Percentiles rank a stretch among this genome's conserved stretches.
Evolutionary conservation across 108 stramenopile species (phyloP).

Genomic region (Cyclotella atomus): DNA sequence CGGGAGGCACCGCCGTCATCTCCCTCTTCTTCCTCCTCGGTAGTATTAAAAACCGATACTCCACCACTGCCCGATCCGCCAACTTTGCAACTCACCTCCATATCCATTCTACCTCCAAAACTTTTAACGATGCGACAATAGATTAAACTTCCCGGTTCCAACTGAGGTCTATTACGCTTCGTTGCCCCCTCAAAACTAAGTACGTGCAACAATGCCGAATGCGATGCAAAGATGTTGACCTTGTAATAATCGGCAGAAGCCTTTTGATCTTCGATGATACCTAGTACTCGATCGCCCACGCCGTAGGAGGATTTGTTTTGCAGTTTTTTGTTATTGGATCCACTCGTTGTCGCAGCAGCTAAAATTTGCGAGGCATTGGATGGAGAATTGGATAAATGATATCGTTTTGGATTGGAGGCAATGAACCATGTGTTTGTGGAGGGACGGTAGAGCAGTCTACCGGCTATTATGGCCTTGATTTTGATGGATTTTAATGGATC

Average conservation of each 20-base stretch:
- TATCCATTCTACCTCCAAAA: slow-evolving; percentile 59
- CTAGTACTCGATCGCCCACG: slow-evolving; percentile 79
- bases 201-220: slow-evolving; percentile 63
- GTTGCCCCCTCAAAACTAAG: slow-evolving; percentile 83
- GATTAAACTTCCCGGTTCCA: slow-evolving; percentile 66
- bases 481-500: slow-evolving; percentile 11
- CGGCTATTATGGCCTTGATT: slow-evolving; percentile 44
- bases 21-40: slow-evolving; percentile 53
- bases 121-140: slow-evolving; percentile 68
- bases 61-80: slow-evolving; percentile 40
- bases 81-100: slow-evolving; percentile 68
- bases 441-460: slow-evolving; percentile 36
- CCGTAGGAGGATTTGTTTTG: slow-evolving; percentile 13
- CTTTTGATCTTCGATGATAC: slow-evolving; percentile 81
- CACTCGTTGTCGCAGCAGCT: background rate
- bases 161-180: slow-evolving; percentile 81
- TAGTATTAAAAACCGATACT: slow-evolving; percentile 13
- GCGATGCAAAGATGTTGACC: slow-evolving; percentile 78
- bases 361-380: slow-evolving; percentile 1
- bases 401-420: slow-evolving; percentile 41
- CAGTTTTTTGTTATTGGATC: slow-evolving; percentile 8
- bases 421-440: slow-evolving; percentile 42
- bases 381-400: slow-evolving; percentile 34
- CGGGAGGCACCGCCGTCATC: slow-evolving; percentile 60
- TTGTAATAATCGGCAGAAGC: slow-evolving; percentile 77